Conservation (phyloP, 768 basidiomycete genomes). For the Rhodotorula paludigena region DNA sequence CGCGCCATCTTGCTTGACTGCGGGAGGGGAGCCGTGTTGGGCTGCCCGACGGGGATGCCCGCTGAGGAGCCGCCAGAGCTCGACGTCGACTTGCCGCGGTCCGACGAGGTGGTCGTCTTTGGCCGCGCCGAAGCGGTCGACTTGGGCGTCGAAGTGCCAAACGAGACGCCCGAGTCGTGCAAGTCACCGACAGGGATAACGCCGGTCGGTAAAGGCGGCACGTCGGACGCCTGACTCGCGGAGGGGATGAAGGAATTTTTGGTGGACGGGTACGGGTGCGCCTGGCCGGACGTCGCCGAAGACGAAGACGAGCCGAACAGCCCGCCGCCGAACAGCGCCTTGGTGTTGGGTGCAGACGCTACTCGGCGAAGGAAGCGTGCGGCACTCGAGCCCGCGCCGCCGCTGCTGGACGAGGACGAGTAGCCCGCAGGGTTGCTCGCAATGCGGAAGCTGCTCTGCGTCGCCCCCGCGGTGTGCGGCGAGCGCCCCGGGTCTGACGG, state of each 20-base stretch:
- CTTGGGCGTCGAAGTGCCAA: constrained; percentile 44
- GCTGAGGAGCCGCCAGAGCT: not conserved
- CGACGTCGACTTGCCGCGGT: constrained; percentile 16
- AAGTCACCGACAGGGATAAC: constrained; percentile 47
- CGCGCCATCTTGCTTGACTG: not conserved
- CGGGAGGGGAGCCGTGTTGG: not conserved
- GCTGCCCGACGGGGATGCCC: too few species aligned
- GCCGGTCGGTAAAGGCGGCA: constrained; percentile 34
- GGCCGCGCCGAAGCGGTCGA: not conserved
- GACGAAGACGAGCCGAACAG: constrained; percentile 31
- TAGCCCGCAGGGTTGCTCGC: not conserved
- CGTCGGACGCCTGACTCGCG: not conserved
- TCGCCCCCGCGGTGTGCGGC: constrained; percentile 11
- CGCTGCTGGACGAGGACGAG: not conserved
- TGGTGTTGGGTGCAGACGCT: constrained; percentile 93
- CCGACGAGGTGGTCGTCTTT: constrained; percentile 18
- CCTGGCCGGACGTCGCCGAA: constrained; percentile 25
- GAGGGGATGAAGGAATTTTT: constrained; percentile 45
- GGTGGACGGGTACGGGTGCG: constrained; percentile 54
- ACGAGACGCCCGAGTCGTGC: constrained; percentile 69
- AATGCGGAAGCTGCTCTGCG: constrained; percentile 14
- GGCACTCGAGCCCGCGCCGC: constrained; percentile 14
- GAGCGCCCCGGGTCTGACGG: not conserved
- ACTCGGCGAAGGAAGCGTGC: constrained; percentile 88
- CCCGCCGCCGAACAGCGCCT: constrained; percentile 64